A percentile compares a stretch with the other conserved stretches of the same genome.
These are phyloP conservation scores for Thymus mandschuricus DNA, from an alignment of 257 asterid genomes.

Conservation along the genomic window DNA sequence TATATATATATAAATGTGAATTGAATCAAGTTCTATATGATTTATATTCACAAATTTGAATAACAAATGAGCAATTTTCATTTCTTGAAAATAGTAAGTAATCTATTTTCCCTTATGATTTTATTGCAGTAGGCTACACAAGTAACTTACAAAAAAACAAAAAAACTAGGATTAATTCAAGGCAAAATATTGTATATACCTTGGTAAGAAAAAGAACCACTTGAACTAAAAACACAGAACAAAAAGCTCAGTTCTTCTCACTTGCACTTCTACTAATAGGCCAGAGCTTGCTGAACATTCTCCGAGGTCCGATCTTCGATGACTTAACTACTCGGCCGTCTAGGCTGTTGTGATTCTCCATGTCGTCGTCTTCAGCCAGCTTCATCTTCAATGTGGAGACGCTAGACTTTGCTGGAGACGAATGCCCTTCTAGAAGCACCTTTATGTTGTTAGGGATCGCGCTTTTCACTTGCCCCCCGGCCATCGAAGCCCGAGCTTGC, in stretches of 20 bases:
- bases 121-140: not conserved
- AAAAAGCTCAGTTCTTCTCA: constrained; percentile 51
- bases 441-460: constrained; percentile 66
- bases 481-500: constrained; percentile 72
- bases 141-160: constrained; percentile 19
- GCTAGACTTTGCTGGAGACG: constrained; percentile 50
- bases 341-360: constrained; percentile 39
- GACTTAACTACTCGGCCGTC: constrained; percentile 22
- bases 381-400: constrained; percentile 81
- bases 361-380: constrained; percentile 63
- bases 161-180: not conserved
- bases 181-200: constrained; percentile 35
- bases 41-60: not conserved
- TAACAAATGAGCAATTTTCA: constrained; percentile 2
- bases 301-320: constrained; percentile 42
- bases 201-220: constrained; percentile 17
- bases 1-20: not conserved
- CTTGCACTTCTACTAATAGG: constrained; percentile 56
- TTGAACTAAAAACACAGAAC: constrained; percentile 11
- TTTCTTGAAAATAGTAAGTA: constrained; percentile 13
- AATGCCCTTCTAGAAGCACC: constrained; percentile 53
- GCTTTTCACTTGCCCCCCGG: constrained; percentile 47
- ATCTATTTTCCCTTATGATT: constrained; percentile 31
- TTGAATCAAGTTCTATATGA: constrained; percentile 3
- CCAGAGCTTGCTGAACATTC: constrained; percentile 78